Percentiles rank a stretch among this genome's conserved stretches.
phyloP scores from a whole-genome alignment of 352 stramenopile genomes.

The Globisporangium barbulae region DNA sequence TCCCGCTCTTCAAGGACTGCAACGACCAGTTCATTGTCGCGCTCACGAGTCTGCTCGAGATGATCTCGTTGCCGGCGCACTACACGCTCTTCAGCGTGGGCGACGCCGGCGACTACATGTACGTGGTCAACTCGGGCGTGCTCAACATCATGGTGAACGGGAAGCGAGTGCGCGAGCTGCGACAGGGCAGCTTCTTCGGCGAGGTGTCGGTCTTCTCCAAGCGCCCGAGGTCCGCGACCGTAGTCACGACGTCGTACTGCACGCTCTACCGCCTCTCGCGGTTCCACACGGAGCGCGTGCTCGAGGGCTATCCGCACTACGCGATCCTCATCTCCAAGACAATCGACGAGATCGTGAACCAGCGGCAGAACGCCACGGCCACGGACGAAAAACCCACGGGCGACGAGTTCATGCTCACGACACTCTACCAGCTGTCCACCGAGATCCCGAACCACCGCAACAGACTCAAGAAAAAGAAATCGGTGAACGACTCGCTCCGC shows the following conservation, averaged over 20 bases:
- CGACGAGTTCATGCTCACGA: conserved; percentile 56
- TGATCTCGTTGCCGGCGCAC: conserved; percentile 38
- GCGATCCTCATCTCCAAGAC: conserved; percentile 34
- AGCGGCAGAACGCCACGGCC: conserved; percentile 19
- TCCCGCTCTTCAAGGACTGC: conserved; percentile 42
- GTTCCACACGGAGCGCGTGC: conserved; percentile 57
- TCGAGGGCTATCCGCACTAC: conserved; percentile 60
- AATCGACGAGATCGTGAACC: conserved; percentile 48
- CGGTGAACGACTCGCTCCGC: neutral
- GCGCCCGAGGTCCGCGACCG: conserved; percentile 47
- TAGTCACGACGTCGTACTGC: conserved; percentile 56
- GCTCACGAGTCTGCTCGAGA: conserved; percentile 41
- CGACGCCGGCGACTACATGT: conserved; percentile 49
- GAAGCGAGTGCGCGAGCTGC: conserved; percentile 59
- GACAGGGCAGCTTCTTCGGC: conserved; percentile 64
- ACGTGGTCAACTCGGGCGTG: conserved; percentile 56
- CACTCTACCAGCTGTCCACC: conserved; percentile 42
- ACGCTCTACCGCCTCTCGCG: conserved; percentile 63
- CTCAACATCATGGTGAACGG: conserved; percentile 58
- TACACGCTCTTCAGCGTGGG: conserved; percentile 32
- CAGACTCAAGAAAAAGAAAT: conserved; percentile 11
- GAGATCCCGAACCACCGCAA: conserved; percentile 8
- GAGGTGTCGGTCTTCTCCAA: conserved; percentile 72
- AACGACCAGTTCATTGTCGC: conserved; percentile 39
- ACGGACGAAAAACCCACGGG: neutral